These are phyloP conservation scores for Mycosphaerella arachidis DNA, from an alignment of 2,329 filamentous ascomycete genomes.

Conservation along the genomic window DNA sequence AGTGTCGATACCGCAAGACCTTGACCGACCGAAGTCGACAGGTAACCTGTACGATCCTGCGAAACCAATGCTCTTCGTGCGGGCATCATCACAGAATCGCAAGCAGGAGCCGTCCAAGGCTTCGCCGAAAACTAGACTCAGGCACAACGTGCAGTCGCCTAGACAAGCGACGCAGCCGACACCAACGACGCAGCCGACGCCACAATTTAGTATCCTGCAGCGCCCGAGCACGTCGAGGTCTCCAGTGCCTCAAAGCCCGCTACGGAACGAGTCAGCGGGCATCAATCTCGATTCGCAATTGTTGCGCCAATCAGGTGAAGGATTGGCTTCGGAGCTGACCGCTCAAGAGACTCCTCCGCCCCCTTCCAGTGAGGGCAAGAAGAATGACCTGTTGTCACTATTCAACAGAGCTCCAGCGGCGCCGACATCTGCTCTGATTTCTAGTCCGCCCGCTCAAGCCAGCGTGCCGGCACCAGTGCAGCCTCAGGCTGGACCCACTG, in stretches of 20 bases:
- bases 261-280: constrained; percentile 22
- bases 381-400: constrained; percentile 27
- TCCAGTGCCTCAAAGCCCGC: constrained; percentile 19
- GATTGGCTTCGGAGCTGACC: background rate
- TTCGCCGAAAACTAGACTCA: constrained; percentile 11
- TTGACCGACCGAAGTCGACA: constrained; percentile 18
- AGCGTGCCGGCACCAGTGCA: background rate
- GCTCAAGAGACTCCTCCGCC: background rate
- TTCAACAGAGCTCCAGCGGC: constrained; percentile 20
- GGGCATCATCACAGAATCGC: constrained; percentile 7
- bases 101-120: constrained; percentile 14
- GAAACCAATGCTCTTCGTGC: constrained; percentile 14
- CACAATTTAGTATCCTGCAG: constrained; percentile 29
- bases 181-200: constrained; percentile 14
- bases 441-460: background rate
- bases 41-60: constrained; percentile 24
- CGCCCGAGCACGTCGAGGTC: constrained; percentile 24
- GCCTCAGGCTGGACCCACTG: constrained; percentile 1
- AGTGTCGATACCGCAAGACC: constrained; percentile 4
- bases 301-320: constrained; percentile 8
- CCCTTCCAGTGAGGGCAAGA: constrained; percentile 19
- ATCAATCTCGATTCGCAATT: constrained; percentile 28
- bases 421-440: background rate
- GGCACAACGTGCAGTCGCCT: background rate
- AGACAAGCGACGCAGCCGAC: background rate